Evolutionary conservation across 2,329 filamentous ascomycete species (phyloP).

Genomic region (Achaetomium macrosporum): DNA sequence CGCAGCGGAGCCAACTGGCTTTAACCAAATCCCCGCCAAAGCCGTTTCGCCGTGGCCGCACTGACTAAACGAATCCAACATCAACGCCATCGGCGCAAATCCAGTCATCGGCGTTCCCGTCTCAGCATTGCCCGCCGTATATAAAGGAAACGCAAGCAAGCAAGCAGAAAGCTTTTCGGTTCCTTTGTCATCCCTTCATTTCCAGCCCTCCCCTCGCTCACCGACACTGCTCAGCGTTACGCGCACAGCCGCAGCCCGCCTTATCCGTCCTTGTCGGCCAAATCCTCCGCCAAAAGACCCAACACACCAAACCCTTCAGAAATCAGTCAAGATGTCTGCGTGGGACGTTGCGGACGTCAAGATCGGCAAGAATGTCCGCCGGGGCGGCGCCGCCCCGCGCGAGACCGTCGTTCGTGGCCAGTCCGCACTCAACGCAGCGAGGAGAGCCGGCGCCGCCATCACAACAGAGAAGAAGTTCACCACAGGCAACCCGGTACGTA

Average conservation of each 20-base stretch:
- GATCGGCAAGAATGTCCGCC: conserved; percentile 81
- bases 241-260: background rate
- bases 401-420: conserved; percentile 89
- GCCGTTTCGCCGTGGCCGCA: background rate
- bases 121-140: background rate
- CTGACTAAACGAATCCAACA: conserved; percentile 11
- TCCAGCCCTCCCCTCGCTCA: background rate
- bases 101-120: conserved; percentile 8
- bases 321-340: conserved; percentile 55
- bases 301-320: conserved; percentile 12
- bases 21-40: conserved; percentile 17
- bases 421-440: conserved; percentile 78
- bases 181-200: background rate
- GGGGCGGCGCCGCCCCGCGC: conserved; percentile 59
- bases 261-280: background rate
- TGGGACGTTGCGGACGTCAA: conserved; percentile 84
- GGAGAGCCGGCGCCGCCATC: conserved; percentile 69
- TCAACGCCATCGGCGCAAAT: background rate
- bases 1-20: conserved; percentile 14
- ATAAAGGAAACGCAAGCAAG: background rate
- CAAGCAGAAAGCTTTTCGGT: background rate
- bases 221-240: background rate
- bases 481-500: conserved; percentile 69
- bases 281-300: conserved; percentile 3
- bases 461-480: conserved; percentile 88